These are phyloP conservation scores for Blastobotrys peoriensis DNA, from an alignment of 805 yeast species.

Conservation along the genomic window DNA sequence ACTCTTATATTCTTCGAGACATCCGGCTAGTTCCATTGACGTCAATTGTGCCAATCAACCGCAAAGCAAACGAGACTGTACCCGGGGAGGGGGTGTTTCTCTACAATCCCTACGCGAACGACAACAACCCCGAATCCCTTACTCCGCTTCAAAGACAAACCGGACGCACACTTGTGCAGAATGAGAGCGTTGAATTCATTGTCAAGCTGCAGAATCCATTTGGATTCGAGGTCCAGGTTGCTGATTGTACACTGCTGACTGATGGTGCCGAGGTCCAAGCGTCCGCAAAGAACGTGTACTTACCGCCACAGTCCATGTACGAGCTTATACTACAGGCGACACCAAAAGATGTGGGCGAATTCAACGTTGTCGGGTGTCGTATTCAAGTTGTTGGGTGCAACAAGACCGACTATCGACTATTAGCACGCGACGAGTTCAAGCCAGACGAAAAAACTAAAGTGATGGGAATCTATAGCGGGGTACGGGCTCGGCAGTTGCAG, in stretches of 20 bases:
- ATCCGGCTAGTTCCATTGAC: slow-evolving; percentile 26
- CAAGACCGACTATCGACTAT: slow-evolving; percentile 33
- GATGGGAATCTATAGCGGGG: slow-evolving; percentile 16
- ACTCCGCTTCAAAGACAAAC: slow-evolving; percentile 5
- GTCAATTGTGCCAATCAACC: background rate
- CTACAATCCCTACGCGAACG: slow-evolving; percentile 50
- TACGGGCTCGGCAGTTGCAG: background rate
- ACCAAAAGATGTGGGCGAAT: slow-evolving; percentile 41
- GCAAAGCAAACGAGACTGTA: background rate
- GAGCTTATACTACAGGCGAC: slow-evolving; percentile 21
- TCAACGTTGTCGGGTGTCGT: slow-evolving; percentile 46
- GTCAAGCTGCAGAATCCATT: slow-evolving; percentile 72
- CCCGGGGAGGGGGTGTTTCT: slow-evolving; percentile 36
- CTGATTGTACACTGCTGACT: slow-evolving; percentile 26
- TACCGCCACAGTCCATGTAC: slow-evolving; percentile 24
- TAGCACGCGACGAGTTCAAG: slow-evolving; percentile 2
- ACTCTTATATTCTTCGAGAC: slow-evolving; percentile 56
- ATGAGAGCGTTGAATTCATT: slow-evolving; percentile 55
- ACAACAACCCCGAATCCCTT: slow-evolving; percentile 13
- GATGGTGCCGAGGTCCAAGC: slow-evolving; percentile 21
- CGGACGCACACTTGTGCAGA: slow-evolving; percentile 42
- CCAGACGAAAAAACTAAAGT: slow-evolving; percentile 27
- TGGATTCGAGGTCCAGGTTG: slow-evolving; percentile 61
- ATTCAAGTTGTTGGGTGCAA: slow-evolving; percentile 48
- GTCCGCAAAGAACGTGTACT: slow-evolving; percentile 19